These are phyloP conservation scores for Phaffomyces opuntiae DNA, from an alignment of 805 yeast species.

Conservation along the genomic window DNA sequence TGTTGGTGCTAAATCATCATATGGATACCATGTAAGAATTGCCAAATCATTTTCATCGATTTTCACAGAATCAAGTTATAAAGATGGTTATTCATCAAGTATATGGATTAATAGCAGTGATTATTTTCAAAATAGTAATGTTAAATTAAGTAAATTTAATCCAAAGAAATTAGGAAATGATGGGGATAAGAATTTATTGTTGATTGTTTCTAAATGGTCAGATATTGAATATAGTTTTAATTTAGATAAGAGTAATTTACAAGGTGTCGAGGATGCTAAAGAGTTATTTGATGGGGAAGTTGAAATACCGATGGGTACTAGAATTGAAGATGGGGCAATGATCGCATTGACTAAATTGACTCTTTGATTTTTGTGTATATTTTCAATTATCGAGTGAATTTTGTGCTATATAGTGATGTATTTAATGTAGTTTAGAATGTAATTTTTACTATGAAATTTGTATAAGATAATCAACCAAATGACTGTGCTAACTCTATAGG, in stretches of 20 bases:
- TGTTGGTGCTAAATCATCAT: constrained; percentile 51
- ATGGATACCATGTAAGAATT: constrained; percentile 70
- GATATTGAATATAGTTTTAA: constrained; percentile 50
- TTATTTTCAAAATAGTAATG: constrained; percentile 35
- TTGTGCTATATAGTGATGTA: too few relatives aligned
- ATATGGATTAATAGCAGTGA: constrained; percentile 64
- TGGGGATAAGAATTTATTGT: constrained; percentile 28
- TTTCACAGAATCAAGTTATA: constrained; percentile 61
- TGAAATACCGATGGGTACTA: constrained; percentile 44
- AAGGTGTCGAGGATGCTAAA: constrained; percentile 44
- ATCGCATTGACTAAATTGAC: constrained; percentile 41
- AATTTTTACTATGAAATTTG: too few relatives aligned
- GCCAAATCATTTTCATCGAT: constrained; percentile 53
- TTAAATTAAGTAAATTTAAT: constrained; percentile 14
- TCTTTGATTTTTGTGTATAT: not conserved
- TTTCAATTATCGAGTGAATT: too few relatives aligned
- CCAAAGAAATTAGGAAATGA: constrained; percentile 7
- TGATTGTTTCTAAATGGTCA: constrained; percentile 59
- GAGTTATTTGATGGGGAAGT: constrained; percentile 66
- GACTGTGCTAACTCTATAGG: too few relatives aligned
- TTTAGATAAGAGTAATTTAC: constrained; percentile 41
- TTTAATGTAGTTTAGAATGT: too few relatives aligned
- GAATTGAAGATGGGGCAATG: constrained; percentile 67
- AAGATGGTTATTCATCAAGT: constrained; percentile 64
- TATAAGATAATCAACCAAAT: too few relatives aligned